Evolutionary conservation across 1,284 basidiomycete genomes (phyloP), one percentile per base, ranked within the genome.

Genomic region (Tylopilus orsonianus): DNA sequence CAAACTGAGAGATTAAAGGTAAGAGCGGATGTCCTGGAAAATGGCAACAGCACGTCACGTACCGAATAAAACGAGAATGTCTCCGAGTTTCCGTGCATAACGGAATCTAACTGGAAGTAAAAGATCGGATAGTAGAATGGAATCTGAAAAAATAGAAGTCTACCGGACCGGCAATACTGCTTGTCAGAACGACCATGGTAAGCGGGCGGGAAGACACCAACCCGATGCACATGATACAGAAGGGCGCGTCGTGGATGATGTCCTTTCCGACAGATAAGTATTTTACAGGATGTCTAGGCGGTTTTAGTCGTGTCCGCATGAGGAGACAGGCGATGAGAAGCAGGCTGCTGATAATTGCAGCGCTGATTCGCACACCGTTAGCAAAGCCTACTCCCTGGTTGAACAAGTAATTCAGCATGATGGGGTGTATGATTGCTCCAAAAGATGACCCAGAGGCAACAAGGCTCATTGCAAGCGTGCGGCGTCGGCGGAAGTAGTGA

Each of bases 341-440:
- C 12, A 63, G 20, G 19, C 42, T 38, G 8, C 49, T 66, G 40
- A 65, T 22, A 9, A 69, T 44, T 1, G 56, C 65, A 6, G 67
- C 64, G 23, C 66, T 70, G 35, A 57, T 56, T 23, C 61, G 60
- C 10, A 68, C 63, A n/a, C 59, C 61, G 20, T 55, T 65, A 3
- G 56, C 49, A 41, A 65, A 57, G 1, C 68, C 68, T n/a, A 57
- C 26, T 8, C 47, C 20, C 3, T 53, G 49, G 37, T 61, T 57
- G 22, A 75, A 61, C n/a, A 69, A 46, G 40, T 72, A 66, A 44
- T 75, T 75, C 30, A 75, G 52, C 67, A 75, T 72, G 47, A 74
- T 66, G 2, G 72, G 56, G 19, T 62, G 62, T 4, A 65, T 36
- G 9, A 64, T 54, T 8, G 66, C 46, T 23, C 71, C 70, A 8